phyloP scores from a whole-genome alignment of 495 filamentous ascomycete genomes.

The Penicillium macrosclerotiorum region DNA sequence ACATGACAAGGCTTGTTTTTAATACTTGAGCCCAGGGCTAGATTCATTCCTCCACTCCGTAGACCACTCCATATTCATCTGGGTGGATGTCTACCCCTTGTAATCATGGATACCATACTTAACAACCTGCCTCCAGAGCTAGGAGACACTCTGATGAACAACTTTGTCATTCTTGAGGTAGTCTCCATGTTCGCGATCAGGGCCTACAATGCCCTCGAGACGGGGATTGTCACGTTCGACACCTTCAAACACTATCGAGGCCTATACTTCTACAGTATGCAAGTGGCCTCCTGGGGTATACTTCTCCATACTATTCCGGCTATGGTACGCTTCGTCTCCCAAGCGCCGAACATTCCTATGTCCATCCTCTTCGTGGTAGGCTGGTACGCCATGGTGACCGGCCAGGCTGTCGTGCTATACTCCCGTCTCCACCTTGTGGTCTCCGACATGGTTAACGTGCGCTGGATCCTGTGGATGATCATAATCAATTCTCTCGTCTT shows the following conservation, averaged over 20 bases:
- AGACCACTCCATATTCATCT: no score
- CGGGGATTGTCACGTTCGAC: constrained; percentile 30
- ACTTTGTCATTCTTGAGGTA: constrained; percentile 7
- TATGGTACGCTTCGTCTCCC: background rate
- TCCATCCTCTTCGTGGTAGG: constrained; percentile 38
- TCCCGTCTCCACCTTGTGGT: constrained; percentile 62
- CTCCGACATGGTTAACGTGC: constrained; percentile 34
- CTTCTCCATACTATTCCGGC: constrained; percentile 22
- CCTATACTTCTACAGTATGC: constrained; percentile 41
- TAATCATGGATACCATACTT: constrained; percentile 15
- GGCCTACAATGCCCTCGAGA: constrained; percentile 30
- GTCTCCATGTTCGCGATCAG: constrained; percentile 26
- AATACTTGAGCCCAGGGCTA: no score
- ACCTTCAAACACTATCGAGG: constrained; percentile 32
- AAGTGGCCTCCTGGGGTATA: constrained; percentile 30
- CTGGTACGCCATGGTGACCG: constrained; percentile 61
- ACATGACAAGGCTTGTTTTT: no score
- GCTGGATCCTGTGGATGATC: constrained; percentile 53
- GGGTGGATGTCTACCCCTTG: background rate
- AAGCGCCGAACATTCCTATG: background rate
- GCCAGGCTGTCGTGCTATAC: constrained; percentile 63
- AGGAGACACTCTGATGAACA: constrained; percentile 3
- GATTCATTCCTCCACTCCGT: no score
- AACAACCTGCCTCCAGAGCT: constrained; percentile 8
- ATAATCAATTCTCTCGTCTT: constrained; percentile 48